Conservation (phyloP, 164 flowering plant genomes). For the Tetrastigma voinierianum region DNA sequence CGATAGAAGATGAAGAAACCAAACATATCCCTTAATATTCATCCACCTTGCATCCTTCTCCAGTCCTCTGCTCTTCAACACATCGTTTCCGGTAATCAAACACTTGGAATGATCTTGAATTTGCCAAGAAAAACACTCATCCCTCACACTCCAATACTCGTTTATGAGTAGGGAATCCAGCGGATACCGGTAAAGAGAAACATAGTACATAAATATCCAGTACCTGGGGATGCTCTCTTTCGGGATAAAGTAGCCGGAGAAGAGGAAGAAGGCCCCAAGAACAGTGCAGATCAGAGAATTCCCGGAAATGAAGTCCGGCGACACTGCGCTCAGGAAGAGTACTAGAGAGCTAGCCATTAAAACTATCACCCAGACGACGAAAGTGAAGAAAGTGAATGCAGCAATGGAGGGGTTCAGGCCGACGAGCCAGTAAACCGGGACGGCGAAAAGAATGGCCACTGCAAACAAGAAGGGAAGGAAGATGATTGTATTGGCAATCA, state of each 20-base stretch:
- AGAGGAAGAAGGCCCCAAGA: conserved; percentile 87
- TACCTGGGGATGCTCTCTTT: conserved; percentile 82
- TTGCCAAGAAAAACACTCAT: conserved; percentile 58
- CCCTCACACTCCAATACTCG: conserved; percentile 72
- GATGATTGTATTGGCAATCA: conserved; percentile 81
- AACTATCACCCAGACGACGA: conserved; percentile 79
- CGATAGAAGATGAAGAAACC: conserved; percentile 86
- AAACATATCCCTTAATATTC: conserved; percentile 86
- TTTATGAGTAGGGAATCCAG: conserved; percentile 69
- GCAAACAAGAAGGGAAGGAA: conserved; percentile 81
- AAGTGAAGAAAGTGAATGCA: too few relatives aligned
- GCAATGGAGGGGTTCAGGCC: conserved; percentile 75
- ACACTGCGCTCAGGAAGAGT: conserved; percentile 79
- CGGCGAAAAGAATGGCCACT: conserved; percentile 63
- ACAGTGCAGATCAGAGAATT: conserved; percentile 85
- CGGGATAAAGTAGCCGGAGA: conserved; percentile 96
- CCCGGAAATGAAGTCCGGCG: conserved; percentile 84
- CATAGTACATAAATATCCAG: conserved; percentile 94
- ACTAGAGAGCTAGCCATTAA: conserved; percentile 90
- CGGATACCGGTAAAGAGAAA: conserved; percentile 84
- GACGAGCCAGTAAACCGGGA: conserved; percentile 86
- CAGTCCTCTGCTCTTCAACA: conserved; percentile 69
- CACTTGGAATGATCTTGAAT: conserved; percentile 26
- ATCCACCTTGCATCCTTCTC: conserved; percentile 73
- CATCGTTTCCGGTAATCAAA: conserved; percentile 62